Conservation (phyloP, 2,329 filamentous ascomycete species). For the Talaromyces sp. region DNA sequence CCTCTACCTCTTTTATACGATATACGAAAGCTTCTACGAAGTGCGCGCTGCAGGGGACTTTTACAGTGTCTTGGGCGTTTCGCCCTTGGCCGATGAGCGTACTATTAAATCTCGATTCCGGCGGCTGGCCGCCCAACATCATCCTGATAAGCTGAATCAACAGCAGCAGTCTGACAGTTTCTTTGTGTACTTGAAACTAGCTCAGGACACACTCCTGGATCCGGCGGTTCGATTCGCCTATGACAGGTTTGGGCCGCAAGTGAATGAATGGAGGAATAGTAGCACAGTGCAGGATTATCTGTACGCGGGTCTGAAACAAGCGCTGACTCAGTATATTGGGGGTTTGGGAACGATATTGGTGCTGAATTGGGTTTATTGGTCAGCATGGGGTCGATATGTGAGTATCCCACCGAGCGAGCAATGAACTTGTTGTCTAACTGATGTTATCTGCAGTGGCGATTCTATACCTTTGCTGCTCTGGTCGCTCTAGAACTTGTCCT, state of each 20-base stretch:
- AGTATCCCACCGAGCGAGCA: constrained; percentile 19
- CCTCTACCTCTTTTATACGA: constrained; percentile 81
- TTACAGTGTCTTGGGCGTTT: constrained; percentile 71
- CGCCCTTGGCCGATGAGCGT: constrained; percentile 63
- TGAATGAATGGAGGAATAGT: constrained; percentile 54
- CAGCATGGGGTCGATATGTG: constrained; percentile 43
- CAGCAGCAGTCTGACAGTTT: constrained; percentile 42
- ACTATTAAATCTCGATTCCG: constrained; percentile 82
- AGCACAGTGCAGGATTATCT: constrained; percentile 68
- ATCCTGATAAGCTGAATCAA: constrained; percentile 72
- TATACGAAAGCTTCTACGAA: constrained; percentile 85
- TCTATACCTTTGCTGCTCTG: constrained; percentile 50
- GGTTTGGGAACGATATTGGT: constrained; percentile 33
- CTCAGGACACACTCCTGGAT: constrained; percentile 75
- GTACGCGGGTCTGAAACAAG: constrained; percentile 54
- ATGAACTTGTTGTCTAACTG: neutral
- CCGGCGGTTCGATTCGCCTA: constrained; percentile 77
- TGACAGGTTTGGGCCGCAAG: constrained; percentile 75
- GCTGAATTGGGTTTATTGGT: constrained; percentile 39
- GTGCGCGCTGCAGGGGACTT: constrained; percentile 67
- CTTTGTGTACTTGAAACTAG: constrained; percentile 79
- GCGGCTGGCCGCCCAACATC: constrained; percentile 61
- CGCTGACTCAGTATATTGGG: constrained; percentile 36
- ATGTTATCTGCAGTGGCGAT: constrained; percentile 43
- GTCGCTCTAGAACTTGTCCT: constrained; percentile 54